Conservation (phyloP, 768 basidiomycete genomes). For the Leccinum longicurvipes region DNA sequence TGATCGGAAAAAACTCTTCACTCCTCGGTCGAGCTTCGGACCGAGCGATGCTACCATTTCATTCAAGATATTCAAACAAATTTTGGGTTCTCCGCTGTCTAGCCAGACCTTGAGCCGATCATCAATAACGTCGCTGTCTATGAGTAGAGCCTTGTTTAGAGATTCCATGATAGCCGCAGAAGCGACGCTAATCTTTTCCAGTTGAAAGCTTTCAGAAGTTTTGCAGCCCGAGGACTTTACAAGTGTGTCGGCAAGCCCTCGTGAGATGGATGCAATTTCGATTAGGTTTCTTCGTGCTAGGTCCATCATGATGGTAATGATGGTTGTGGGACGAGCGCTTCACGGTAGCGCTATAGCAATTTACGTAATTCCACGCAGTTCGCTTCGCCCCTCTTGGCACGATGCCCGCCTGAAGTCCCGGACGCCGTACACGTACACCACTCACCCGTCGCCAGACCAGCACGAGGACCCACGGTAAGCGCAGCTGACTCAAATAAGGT, state of each 20-base stretch:
- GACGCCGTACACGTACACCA: conserved; percentile 39
- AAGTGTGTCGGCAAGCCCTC: neutral
- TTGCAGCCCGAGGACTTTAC: neutral
- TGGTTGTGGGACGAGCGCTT: too few relatives aligned
- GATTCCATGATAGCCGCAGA: conserved; percentile 5
- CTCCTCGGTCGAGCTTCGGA: neutral
- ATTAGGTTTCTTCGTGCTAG: too few relatives aligned
- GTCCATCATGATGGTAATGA: too few relatives aligned
- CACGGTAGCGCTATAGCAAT: too few relatives aligned
- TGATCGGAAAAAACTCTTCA: neutral
- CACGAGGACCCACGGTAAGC: conserved; percentile 39
- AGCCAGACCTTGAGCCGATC: conserved; percentile 12
- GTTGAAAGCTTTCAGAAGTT: neutral
- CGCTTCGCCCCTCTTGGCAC: too few relatives aligned
- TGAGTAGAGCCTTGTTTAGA: neutral
- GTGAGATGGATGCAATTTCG: conserved; percentile 2
- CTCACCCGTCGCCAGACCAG: conserved; percentile 40
- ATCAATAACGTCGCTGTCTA: neutral
- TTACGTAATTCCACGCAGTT: too few relatives aligned
- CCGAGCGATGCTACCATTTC: conserved; percentile 7
- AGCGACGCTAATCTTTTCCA: conserved; percentile 5
- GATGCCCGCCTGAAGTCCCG: conserved; percentile 40
- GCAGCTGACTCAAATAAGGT: conserved; percentile 45
- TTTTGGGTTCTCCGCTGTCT: neutral
- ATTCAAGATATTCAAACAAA: conserved; percentile 3